Percentiles rank a stretch among this genome's conserved stretches.
These are phyloP conservation scores for Sarcodon sp. DNA, from an alignment of 768 basidiomycete genomes.

Conservation along the genomic window DNA sequence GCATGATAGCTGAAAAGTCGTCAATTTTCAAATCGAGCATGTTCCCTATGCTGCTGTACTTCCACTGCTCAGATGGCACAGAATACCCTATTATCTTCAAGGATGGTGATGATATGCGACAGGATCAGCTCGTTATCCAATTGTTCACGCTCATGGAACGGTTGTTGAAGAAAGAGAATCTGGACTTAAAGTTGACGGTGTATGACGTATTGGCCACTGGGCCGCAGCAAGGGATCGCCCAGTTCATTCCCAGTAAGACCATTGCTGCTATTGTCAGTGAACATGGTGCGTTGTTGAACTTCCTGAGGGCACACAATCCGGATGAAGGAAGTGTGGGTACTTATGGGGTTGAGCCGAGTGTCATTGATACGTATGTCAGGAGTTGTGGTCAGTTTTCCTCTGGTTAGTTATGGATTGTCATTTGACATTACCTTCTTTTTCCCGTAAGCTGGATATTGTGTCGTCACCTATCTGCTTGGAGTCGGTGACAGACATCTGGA, in stretches of 20 bases:
- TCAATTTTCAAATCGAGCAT: slow-evolving; percentile 97
- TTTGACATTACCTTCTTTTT: background rate
- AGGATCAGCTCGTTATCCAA: slow-evolving; percentile 96
- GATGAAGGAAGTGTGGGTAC: slow-evolving; percentile 94
- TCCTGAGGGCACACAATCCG: slow-evolving; percentile 73
- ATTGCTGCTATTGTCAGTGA: slow-evolving; percentile 93
- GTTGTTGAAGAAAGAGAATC: slow-evolving; percentile 83
- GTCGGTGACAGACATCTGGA: slow-evolving; percentile 97
- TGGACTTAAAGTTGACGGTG: slow-evolving; percentile 84
- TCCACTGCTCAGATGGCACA: slow-evolving; percentile 71
- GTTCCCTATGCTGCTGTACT: slow-evolving; percentile 82
- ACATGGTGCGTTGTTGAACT: slow-evolving; percentile 78
- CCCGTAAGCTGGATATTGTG: slow-evolving; percentile 87
- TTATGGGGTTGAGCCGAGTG: slow-evolving; percentile 86
- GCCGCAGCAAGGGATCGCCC: slow-evolving; percentile 85
- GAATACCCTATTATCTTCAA: slow-evolving; percentile 97
- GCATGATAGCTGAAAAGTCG: slow-evolving; percentile 85
- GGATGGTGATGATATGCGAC: slow-evolving; percentile 96
- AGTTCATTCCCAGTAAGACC: slow-evolving; percentile 93
- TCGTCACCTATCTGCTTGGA: slow-evolving; percentile 90
- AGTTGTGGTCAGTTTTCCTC: slow-evolving; percentile 75
- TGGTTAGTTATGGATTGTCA: too few species aligned
- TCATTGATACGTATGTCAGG: slow-evolving; percentile 92
- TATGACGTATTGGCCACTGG: slow-evolving; percentile 93
- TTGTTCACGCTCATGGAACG: slow-evolving; percentile 98